Base-by-base conservation (phyloP, 1,284 basidiomycete genomes). In the Boletus sp. region DNA sequence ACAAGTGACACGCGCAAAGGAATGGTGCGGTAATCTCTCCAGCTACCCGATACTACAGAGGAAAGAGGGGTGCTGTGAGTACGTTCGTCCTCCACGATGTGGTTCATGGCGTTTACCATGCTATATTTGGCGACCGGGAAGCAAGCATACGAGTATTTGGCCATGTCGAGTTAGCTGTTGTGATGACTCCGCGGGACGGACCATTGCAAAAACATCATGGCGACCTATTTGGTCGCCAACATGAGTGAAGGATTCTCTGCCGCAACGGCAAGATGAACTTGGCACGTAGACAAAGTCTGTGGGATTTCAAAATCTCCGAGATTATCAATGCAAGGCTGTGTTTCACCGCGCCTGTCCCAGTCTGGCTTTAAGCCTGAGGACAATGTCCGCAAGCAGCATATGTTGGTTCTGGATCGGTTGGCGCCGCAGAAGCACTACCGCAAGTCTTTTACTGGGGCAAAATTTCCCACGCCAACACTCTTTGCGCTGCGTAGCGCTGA, bases 391-490 rank as follows among this genome's bases (percentile, higher is more conserved):
- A n/a, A n/a, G n/a, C n/a, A n/a, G n/a, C n/a, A n/a, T n/a, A n/a
- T n/a, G n/a, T n/a, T n/a, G n/a, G n/a, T n/a, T n/a, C n/a, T n/a
- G n/a, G n/a, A n/a, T n/a, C n/a, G n/a, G n/a, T n/a, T n/a, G n/a
- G n/a, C n/a, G n/a, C n/a, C n/a, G n/a, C n/a, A n/a, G n/a, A n/a
- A n/a, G n/a, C n/a, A n/a, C n/a, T n/a, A n/a, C n/a, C n/a, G n/a
- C n/a, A n/a, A n/a, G n/a, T n/a, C n/a, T n/a, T n/a, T n/a, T n/a
- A n/a, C n/a, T n/a, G 35, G 10, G 42, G 35, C 19, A 58, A 7
- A 10, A 32, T 25, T 40, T 61, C 61, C 36, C 58, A 64, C 61
- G 52, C 23, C 4, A 2, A 27, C 32, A 2, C 8, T 17, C 34
- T 23, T 22, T 36, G 42, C 25, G 23, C 33, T 5, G 45, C 32